Conservation (phyloP, 1,284 basidiomycete genomes). For the Ustilago xerochloae region DNA sequence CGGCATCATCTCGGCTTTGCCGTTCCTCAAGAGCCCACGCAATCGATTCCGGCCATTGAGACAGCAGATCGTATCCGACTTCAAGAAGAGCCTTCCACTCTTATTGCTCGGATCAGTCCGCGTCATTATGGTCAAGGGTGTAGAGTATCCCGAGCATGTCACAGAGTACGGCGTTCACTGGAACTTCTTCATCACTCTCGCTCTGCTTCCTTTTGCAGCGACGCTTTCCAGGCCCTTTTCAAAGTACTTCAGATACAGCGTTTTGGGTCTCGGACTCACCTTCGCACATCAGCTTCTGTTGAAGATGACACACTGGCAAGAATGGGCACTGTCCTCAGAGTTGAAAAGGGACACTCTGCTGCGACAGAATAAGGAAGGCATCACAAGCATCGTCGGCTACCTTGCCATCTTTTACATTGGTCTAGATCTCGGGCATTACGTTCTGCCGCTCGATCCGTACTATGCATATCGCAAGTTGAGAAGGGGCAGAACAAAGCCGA, state of each 20-base stretch:
- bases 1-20: slow-evolving; percentile 85
- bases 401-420: slow-evolving; percentile 89
- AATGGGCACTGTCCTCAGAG: slow-evolving; percentile 45
- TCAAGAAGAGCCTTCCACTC: slow-evolving; percentile 77
- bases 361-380: slow-evolving; percentile 90
- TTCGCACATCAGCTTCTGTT: slow-evolving; percentile 34
- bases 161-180: slow-evolving; percentile 97
- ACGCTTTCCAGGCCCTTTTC: slow-evolving; percentile 73
- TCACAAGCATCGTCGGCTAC: slow-evolving; percentile 87
- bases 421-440: slow-evolving; percentile 80
- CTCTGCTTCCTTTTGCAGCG: slow-evolving; percentile 80
- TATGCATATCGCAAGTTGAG: slow-evolving; percentile 49
- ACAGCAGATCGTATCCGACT: slow-evolving; percentile 63
- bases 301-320: slow-evolving; percentile 28
- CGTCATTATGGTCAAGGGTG: slow-evolving; percentile 87
- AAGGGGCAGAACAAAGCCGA: slow-evolving; percentile 2
- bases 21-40: slow-evolving; percentile 69
- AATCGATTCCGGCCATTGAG: slow-evolving; percentile 31
- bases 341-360: slow-evolving; percentile 74
- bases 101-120: slow-evolving; percentile 80
- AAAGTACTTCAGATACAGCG: slow-evolving; percentile 73
- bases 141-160: slow-evolving; percentile 92
- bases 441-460: slow-evolving; percentile 80
- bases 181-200: slow-evolving; percentile 98
- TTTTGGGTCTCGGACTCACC: slow-evolving; percentile 75